A percentile compares a stretch with the other conserved stretches of the same genome.
Evolutionary conservation across 371 early-diverging fungal species (phyloP).

Genomic region (Mortierella polycephala): DNA sequence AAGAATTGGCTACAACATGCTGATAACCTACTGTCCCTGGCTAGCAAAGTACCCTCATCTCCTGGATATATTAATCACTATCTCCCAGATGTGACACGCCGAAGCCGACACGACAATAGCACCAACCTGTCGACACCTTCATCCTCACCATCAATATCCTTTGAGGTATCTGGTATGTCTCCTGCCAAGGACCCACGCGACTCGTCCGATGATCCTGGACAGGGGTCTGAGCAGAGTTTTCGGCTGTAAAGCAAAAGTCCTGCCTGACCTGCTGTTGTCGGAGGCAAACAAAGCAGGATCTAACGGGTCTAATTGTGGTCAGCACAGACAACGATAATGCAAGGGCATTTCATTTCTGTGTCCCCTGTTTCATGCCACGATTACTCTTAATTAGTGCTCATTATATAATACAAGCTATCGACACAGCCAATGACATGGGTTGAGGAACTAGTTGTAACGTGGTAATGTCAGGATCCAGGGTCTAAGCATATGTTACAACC

Average conservation of each 20-base stretch:
- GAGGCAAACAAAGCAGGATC: too few relatives aligned
- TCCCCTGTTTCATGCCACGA: too few relatives aligned
- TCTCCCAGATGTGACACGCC: conserved; percentile 24
- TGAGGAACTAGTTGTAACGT: too few relatives aligned
- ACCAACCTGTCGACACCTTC: conserved; percentile 24
- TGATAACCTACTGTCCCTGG: conserved; percentile 26
- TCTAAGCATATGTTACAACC: too few relatives aligned
- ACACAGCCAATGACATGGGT: too few relatives aligned
- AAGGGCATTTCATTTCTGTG: too few relatives aligned
- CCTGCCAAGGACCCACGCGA: conserved; percentile 4
- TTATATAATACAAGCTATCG: too few relatives aligned
- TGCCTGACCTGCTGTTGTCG: too few relatives aligned
- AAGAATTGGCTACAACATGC: conserved; percentile 45
- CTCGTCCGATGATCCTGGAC: conserved; percentile 3
- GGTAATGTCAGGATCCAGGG: too few relatives aligned
- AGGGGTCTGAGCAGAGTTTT: conserved; percentile 6
- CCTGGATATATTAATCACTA: conserved; percentile 43
- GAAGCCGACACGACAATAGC: conserved; percentile 8
- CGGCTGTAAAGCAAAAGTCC: background rate
- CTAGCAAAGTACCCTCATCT: conserved; percentile 40
- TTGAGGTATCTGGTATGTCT: conserved; percentile 1
- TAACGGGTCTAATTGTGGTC: too few relatives aligned
- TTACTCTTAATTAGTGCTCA: too few relatives aligned
- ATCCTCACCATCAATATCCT: conserved; percentile 12
- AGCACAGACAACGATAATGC: too few relatives aligned